phyloP scores from a whole-genome alignment of 352 stramenopile genomes.

The Phytophthora multivora region DNA sequence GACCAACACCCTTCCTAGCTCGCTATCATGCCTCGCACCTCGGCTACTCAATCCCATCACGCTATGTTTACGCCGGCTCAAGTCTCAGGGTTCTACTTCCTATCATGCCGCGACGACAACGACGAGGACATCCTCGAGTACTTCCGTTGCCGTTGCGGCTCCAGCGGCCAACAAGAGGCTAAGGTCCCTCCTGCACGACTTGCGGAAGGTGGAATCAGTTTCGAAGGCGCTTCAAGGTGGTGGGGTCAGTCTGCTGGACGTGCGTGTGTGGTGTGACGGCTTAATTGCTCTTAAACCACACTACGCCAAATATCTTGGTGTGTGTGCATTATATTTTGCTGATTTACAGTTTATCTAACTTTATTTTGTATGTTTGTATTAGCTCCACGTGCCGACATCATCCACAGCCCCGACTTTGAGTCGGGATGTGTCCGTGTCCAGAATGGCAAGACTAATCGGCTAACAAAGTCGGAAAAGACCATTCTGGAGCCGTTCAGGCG shows the following conservation, averaged over 20 bases:
- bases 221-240: neutral
- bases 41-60: neutral
- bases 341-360: neutral
- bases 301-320: neutral
- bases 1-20: too few species aligned
- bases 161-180: too few species aligned
- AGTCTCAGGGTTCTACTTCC: neutral
- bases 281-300: neutral
- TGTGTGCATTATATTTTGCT: neutral
- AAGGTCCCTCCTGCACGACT: neutral
- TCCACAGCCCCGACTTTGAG: conserved; percentile 29
- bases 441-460: neutral
- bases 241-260: neutral
- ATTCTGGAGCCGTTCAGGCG: neutral
- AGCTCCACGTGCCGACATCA: conserved; percentile 12
- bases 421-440: conserved; percentile 1
- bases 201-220: neutral
- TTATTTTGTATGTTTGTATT: neutral
- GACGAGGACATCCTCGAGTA: neutral
- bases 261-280: neutral
- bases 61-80: neutral
- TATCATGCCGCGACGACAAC: neutral
- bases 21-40: too few species aligned
- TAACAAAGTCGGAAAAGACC: neutral
- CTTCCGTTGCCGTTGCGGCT: neutral